phyloP scores from a whole-genome alignment of 140 eudicot genomes.

The Anethum foeniculum region DNA sequence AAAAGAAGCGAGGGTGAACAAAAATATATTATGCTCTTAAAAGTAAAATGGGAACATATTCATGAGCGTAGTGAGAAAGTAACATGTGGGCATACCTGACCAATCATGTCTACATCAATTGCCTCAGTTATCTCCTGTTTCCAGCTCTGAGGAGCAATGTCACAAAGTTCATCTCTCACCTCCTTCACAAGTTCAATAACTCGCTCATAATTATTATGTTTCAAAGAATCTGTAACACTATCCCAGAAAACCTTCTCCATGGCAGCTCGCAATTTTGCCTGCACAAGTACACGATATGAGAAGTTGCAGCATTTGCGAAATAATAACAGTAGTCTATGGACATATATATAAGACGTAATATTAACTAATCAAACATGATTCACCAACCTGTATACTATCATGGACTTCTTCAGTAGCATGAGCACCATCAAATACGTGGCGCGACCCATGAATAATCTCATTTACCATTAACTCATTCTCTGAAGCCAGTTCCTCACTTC shows the following conservation, averaged over 20 bases:
- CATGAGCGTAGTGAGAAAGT: not conserved
- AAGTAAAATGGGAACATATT: not conserved
- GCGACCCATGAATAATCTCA: constrained; percentile 70
- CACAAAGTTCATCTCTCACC: constrained; percentile 81
- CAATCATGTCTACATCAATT: constrained; percentile 67
- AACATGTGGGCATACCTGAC: constrained; percentile 41
- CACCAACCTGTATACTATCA: constrained; percentile 43
- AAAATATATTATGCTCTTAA: not conserved
- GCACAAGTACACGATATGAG: constrained; percentile 1
- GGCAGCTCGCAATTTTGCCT: constrained; percentile 51
- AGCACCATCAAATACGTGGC: constrained; percentile 29
- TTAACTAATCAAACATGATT: not conserved
- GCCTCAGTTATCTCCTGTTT: constrained; percentile 65
- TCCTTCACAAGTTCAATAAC: constrained; percentile 68
- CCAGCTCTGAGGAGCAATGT: constrained; percentile 89
- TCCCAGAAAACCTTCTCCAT: constrained; percentile 97
- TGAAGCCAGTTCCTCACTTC: constrained; percentile 28
- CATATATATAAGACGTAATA: not conserved
- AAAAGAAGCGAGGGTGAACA: not conserved
- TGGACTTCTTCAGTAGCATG: constrained; percentile 32
- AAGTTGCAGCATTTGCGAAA: not conserved
- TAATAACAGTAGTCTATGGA: not conserved
- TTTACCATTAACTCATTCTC: constrained; percentile 86
- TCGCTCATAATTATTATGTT: constrained; percentile 47
- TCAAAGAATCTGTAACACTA: constrained; percentile 56